Conservation (phyloP, 2,329 filamentous ascomycete genomes). For the Aspergillus persii region DNA sequence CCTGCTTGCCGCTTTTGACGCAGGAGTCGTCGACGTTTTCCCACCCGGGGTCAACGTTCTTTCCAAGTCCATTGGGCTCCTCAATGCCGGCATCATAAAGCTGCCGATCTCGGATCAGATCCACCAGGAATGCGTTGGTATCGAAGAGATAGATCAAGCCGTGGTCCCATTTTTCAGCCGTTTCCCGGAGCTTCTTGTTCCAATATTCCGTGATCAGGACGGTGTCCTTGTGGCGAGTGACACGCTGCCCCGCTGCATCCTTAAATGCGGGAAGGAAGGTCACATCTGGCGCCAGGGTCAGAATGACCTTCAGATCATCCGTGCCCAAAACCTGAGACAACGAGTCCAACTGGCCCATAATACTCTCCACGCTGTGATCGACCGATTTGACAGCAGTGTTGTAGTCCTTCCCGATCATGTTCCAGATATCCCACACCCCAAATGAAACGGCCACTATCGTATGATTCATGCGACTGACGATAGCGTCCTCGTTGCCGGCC, state of each 20-base stretch:
- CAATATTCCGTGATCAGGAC: constrained; percentile 34
- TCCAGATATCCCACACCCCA: constrained; percentile 42
- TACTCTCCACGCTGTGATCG: constrained; percentile 30
- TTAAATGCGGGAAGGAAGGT: constrained; percentile 40
- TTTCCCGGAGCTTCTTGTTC: constrained; percentile 32
- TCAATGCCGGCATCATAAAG: constrained; percentile 35
- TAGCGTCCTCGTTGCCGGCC: constrained; percentile 18
- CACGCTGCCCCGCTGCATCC: constrained; percentile 19
- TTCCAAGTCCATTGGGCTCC: constrained; percentile 34
- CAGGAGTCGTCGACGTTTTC: constrained; percentile 38
- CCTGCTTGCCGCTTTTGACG: constrained; percentile 25
- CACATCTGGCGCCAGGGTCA: constrained; percentile 39
- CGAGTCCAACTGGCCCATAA: constrained; percentile 33
- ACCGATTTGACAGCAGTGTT: constrained; percentile 25
- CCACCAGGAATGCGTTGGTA: constrained; percentile 38
- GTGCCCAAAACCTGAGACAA: constrained; percentile 29
- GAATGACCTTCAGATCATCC: constrained; percentile 35
- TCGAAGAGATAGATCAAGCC: constrained; percentile 40
- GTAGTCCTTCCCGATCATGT: constrained; percentile 28
- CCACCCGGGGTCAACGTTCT: constrained; percentile 34
- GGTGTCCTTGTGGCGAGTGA: constrained; percentile 31
- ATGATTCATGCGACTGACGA: constrained; percentile 25
- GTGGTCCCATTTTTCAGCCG: constrained; percentile 31
- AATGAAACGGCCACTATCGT: constrained; percentile 39
- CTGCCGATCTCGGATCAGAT: constrained; percentile 41